phyloP scores from a whole-genome alignment of 2,329 filamentous ascomycete species.

The Metarhizium anisopliae region DNA sequence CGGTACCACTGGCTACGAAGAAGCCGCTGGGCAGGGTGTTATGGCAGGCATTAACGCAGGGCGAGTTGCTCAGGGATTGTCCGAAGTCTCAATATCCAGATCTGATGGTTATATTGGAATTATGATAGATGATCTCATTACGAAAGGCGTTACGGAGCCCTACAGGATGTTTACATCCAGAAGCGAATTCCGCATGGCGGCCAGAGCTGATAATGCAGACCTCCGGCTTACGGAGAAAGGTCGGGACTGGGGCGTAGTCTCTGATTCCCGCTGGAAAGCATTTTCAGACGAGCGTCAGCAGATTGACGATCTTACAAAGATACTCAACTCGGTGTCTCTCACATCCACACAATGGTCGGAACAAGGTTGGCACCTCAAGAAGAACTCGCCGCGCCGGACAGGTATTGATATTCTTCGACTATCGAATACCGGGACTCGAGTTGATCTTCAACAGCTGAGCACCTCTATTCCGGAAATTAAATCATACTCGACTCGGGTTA shows the following conservation, averaged over 20 bases:
- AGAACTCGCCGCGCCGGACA: conserved; percentile 56
- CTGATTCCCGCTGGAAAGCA: conserved; percentile 65
- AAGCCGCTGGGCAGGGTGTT: conserved; percentile 88
- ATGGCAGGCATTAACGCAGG: conserved; percentile 92
- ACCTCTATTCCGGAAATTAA: conserved; percentile 47
- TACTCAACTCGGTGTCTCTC: conserved; percentile 50
- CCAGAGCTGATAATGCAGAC: conserved; percentile 91
- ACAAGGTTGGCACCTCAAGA: conserved; percentile 59
- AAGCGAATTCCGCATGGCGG: conserved; percentile 89
- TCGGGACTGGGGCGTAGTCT: conserved; percentile 65
- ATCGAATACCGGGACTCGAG: conserved; percentile 37
- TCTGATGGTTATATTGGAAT: conserved; percentile 94
- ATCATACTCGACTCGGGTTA: conserved; percentile 49
- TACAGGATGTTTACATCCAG: conserved; percentile 98
- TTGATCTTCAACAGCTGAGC: conserved; percentile 44
- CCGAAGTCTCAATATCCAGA: conserved; percentile 60
- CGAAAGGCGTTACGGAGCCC: conserved; percentile 92
- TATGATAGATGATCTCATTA: conserved; percentile 97
- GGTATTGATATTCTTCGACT: conserved; percentile 75
- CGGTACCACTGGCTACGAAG: conserved; percentile 95
- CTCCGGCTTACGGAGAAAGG: conserved; percentile 73
- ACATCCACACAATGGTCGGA: conserved; percentile 58
- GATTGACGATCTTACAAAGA: conserved; percentile 54
- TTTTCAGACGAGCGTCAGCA: conserved; percentile 59
- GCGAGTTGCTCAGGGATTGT: conserved; percentile 58